Evolutionary conservation across 306 rosid species (phyloP).

Genomic region (Astragalus glycyphyllos): DNA sequence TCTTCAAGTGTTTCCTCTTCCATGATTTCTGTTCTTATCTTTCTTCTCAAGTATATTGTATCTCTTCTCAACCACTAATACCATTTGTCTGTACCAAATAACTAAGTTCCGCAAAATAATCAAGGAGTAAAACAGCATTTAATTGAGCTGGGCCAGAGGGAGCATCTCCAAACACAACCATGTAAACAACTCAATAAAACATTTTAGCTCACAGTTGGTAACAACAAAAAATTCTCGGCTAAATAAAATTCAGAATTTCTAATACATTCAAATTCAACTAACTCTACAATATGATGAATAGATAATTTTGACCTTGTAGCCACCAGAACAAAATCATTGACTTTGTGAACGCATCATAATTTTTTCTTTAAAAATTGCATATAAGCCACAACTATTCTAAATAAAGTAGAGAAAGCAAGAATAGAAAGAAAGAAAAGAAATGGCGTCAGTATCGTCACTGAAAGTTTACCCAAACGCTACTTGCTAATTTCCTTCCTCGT

Average conservation of each 20-base stretch:
- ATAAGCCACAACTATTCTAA: not conserved
- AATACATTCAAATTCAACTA: constrained; percentile 10
- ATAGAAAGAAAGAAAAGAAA: not conserved
- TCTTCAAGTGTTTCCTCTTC: not conserved
- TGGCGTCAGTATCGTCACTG: not conserved
- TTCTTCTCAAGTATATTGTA: not conserved
- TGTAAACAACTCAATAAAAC: not conserved
- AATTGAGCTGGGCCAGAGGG: not conserved
- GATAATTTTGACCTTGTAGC: not conserved
- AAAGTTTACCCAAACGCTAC: constrained; percentile 20
- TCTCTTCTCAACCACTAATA: not conserved
- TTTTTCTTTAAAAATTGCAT: not conserved
- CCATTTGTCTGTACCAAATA: constrained; percentile 8
- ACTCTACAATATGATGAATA: not conserved
- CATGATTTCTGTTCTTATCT: not conserved
- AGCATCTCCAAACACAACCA: constrained; percentile 11
- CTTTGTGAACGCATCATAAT: not conserved
- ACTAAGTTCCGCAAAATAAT: not conserved
- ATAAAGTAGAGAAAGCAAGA: not conserved
- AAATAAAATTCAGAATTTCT: constrained; percentile 23
- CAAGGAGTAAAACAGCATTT: constrained; percentile 10
- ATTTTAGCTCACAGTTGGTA: constrained; percentile 1
- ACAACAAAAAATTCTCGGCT: not conserved
- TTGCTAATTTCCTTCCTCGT: not conserved
- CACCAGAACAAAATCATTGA: constrained; percentile 8